Evolutionary conservation across 2,329 filamentous ascomycete species (phyloP).

Genomic region (Xylariomycetidae sp.): DNA sequence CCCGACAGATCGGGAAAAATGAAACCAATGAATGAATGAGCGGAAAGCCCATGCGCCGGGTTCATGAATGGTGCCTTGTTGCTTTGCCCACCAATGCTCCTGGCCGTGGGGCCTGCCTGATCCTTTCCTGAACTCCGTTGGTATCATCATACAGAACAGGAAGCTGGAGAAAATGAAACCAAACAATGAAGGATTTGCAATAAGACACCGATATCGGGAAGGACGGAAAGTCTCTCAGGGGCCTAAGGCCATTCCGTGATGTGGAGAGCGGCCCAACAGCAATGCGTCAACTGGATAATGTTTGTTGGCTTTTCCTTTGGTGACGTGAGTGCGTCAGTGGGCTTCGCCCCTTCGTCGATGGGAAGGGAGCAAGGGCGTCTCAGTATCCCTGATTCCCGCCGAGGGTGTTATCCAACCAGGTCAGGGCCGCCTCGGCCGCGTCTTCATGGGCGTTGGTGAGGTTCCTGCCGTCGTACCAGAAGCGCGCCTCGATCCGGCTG

Average conservation of each 20-base stretch:
- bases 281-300: no score
- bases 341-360: no score
- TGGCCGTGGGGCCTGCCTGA: conserved; percentile 23
- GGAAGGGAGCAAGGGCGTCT: no score
- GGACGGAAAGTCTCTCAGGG: no score
- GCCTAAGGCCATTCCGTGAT: no score
- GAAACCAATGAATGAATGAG: conserved; percentile 6
- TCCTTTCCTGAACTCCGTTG: conserved; percentile 26
- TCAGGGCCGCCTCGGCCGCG: conserved; percentile 76
- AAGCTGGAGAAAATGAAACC: conserved; percentile 16
- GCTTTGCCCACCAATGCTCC: conserved; percentile 7
- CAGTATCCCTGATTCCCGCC: conserved; percentile 25
- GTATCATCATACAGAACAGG: conserved; percentile 21
- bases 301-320: no score
- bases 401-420: conserved; percentile 43
- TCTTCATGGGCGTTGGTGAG: conserved; percentile 86
- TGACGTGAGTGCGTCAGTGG: no score
- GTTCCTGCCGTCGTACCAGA: conserved; percentile 88
- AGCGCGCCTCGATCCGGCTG: conserved; percentile 64
- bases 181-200: no score
- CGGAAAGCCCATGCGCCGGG: conserved; percentile 14
- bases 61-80: conserved; percentile 11
- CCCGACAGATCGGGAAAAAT: no score
- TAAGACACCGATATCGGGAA: no score
- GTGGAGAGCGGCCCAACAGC: no score